A percentile compares a stretch with the other conserved stretches of the same genome.
Conservation (phyloP, 2,329 filamentous ascomycete genomes). For the Hypoxylon sp. region DNA sequence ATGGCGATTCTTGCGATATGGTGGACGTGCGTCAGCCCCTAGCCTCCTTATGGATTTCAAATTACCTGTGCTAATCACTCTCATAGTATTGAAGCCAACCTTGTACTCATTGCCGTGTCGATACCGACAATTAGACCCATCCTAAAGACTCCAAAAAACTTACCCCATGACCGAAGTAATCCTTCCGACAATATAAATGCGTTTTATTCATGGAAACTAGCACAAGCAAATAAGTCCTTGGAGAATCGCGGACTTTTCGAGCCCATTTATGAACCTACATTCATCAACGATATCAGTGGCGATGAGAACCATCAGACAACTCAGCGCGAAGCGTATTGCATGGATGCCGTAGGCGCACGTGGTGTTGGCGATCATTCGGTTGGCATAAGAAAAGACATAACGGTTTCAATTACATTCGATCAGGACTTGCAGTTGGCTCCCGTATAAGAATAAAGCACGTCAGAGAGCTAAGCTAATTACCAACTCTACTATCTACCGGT, state of each 20-base stretch:
- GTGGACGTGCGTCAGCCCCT: conserved; percentile 27
- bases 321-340: neutral
- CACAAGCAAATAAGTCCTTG: neutral
- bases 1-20: conserved; percentile 36
- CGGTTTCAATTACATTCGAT: conserved; percentile 15
- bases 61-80: neutral
- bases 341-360: neutral
- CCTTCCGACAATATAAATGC: neutral
- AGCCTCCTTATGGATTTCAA: neutral
- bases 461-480: neutral
- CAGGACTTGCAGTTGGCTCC: neutral
- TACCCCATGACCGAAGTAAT: neutral
- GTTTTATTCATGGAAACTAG: neutral
- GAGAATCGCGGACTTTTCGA: neutral
- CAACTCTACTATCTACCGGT: no score
- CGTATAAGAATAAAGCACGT: neutral
- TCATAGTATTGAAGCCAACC: conserved; percentile 32
- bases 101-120: conserved; percentile 35
- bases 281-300: neutral
- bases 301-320: neutral
- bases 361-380: neutral
- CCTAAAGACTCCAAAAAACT: neutral
- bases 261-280: neutral
- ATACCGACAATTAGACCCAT: conserved; percentile 27
- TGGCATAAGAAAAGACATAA: conserved; percentile 15